Conservation (phyloP, 805 yeast genomes). For the Nakazawaea siamensis region DNA sequence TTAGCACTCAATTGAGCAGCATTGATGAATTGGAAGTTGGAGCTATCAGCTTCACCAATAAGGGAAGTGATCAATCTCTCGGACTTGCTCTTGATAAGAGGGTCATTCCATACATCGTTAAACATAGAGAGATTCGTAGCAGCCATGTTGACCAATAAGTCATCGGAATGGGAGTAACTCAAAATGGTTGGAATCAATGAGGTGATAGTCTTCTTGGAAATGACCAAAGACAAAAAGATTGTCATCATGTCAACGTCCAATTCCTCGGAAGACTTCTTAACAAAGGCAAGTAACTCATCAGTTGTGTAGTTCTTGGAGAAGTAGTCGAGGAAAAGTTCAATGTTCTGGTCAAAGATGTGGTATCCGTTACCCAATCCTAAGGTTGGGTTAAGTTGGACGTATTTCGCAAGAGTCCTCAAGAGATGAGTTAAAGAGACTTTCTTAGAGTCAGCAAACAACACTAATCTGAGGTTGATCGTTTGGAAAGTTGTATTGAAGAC, state of each 20-base stretch:
- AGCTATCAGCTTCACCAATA: neutral
- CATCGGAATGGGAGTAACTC: slow-evolving; percentile 11
- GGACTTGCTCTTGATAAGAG: slow-evolving; percentile 12
- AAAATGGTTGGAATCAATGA: slow-evolving; percentile 13
- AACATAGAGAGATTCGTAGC: slow-evolving; percentile 13
- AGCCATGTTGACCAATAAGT: slow-evolving; percentile 15
- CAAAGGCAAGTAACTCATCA: slow-evolving; percentile 11
- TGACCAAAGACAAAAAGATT: slow-evolving; percentile 12
- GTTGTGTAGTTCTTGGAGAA: slow-evolving; percentile 14
- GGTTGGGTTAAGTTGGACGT: slow-evolving; percentile 22
- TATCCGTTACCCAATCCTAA: slow-evolving; percentile 20
- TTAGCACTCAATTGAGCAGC: slow-evolving; percentile 15
- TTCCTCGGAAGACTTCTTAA: slow-evolving; percentile 1
- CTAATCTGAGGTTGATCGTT: slow-evolving; percentile 37
- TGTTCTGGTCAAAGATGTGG: slow-evolving; percentile 22
- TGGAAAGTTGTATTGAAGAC: slow-evolving; percentile 44
- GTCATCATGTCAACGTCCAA: slow-evolving; percentile 15
- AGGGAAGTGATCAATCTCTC: neutral
- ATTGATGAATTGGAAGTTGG: slow-evolving; percentile 1
- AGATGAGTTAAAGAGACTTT: slow-evolving; percentile 19
- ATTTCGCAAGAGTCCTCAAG: slow-evolving; percentile 29
- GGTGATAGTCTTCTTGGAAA: slow-evolving; percentile 3
- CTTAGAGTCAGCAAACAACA: slow-evolving; percentile 29
- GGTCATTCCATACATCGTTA: slow-evolving; percentile 14
- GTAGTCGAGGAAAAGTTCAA: slow-evolving; percentile 32